Evolutionary conservation across 2,329 filamentous ascomycete species (phyloP), one percentile per base, ranked within the genome.

Genomic region (Trichoderma afroharzianum): DNA sequence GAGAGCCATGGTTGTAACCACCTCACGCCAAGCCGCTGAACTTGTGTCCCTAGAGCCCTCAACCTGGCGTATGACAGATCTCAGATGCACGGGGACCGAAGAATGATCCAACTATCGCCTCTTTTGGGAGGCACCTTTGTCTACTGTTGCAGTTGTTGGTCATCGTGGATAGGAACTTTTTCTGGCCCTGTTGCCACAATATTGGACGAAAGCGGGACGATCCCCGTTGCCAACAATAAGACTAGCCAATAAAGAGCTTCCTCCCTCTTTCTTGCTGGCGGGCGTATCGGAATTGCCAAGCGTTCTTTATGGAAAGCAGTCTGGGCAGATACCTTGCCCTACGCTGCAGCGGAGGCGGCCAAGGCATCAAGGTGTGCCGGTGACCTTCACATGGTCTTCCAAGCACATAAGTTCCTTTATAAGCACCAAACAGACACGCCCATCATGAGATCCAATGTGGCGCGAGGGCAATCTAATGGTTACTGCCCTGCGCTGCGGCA

Each of bases 111-210:
- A 55, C 36, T 57, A 67, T 57, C 50, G 7, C 33, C 47, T 26
- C 63, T 67, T 67, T 53, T 28, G 47, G 63, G 24, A 67, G 63
- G 63, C 63, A 67, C 63, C 50, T 67, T 67, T 67, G 63, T 57
- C n/a, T 67, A 28, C 18, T 39, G 59, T 14, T 26, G 15, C 24
- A 21, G 15, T 26, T 28, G 32, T 67, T 67, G 50, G 50, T 32
- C 50, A 57, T 57, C 15, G 47, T 28, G 50, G 30, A 28, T 57
- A 62, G 63, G 63, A 67, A 67, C 63, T 57, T 67, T 66, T 66
- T 67, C 39, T 33, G 63, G 11, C 30, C 32, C 55, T 24, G 32
- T 57, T 39, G 63, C 21, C 32, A 57, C 47, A 67, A 57, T n/a
- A 14, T 39, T 30, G 32, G 47, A 67, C 50, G 18, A 57, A 36